phyloP scores from a whole-genome alignment of 208 protist species.

The Trypanosoma melophagium region DNA sequence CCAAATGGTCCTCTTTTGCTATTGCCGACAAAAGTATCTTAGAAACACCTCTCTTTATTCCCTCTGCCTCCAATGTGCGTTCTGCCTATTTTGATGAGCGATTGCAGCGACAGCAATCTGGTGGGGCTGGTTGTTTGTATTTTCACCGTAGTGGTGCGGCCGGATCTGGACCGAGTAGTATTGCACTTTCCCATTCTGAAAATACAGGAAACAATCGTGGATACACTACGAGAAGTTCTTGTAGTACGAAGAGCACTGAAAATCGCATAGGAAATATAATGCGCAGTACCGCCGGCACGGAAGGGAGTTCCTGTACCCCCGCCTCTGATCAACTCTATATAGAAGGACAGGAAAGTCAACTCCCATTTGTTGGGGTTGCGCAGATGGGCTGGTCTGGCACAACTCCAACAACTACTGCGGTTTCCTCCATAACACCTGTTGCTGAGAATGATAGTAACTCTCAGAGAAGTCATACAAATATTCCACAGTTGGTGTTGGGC shows the following conservation, averaged over 20 bases:
- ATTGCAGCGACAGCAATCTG: not conserved
- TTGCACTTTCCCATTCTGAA: not conserved
- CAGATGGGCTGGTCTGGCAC: not conserved
- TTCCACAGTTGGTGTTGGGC: conserved; percentile 21
- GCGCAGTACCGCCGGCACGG: not conserved
- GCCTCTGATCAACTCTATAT: not conserved
- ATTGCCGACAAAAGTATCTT: conserved; percentile 25
- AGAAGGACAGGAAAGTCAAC: not conserved
- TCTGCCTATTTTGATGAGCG: not conserved
- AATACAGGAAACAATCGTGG: not conserved
- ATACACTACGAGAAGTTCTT: not conserved
- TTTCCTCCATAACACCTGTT: not conserved
- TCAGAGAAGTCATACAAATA: not conserved
- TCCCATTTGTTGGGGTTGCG: conserved; percentile 24
- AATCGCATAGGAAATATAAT: not conserved
- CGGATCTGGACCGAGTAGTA: conserved; percentile 2
- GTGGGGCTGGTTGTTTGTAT: not conserved
- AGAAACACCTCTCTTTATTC: conserved; percentile 25
- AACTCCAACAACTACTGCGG: not conserved
- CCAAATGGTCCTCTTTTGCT: not conserved
- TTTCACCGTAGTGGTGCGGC: not conserved
- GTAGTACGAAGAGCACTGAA: not conserved
- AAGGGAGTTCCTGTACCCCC: not conserved
- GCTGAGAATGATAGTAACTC: not conserved
- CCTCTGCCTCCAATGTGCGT: not conserved